Base-by-base conservation (phyloP, 2,329 filamentous ascomycete species). In the Scedosporium minutisporum region DNA sequence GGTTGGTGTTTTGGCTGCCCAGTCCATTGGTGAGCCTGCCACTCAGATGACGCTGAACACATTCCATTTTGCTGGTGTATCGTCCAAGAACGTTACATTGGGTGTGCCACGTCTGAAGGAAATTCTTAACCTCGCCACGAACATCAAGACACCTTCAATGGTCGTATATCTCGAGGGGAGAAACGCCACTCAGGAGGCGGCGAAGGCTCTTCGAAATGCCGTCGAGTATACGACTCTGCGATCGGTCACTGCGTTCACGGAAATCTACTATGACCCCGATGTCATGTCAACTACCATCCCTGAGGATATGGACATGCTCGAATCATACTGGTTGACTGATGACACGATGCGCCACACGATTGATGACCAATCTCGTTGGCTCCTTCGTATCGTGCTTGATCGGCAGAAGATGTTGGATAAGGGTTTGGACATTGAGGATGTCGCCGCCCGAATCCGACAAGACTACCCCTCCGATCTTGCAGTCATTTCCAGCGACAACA, bases 11-110 rank as follows among this genome's bases (percentile, higher is more conserved):
- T 80, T 99, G 70, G 95, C 95, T 66, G 95, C 96, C 6, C 95
- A 99, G 78, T 99, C 95, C 38, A 99, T 99, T 73, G 95, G 95
- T 79, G 95, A 99, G 76, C 95, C 95, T 48, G 96, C 95, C 23
- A 99, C 95, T 1, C 95, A 99, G 81, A 99, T 99, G 95, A 99
- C 95, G 1, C 80, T 99, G 65, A 99, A 99, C 79, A 99, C 95
- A 25, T 99, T 99, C 89, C 95, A 99, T 82, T 99, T 99, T 75
- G 93, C 95, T 75, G 95, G 95, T 96, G 92, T 99, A 65, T 96
- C 96, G 44, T 96, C 93, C 25, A 99, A 99, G 88, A 99, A 99
- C 82, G 93, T 99, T 62, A 99, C 95, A 0, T 87, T 99, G 58
- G 95, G 95, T 91, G 95, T 99, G 53, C 95, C 95, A 53, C 93